Percentiles rank a stretch among this genome's conserved stretches.
Evolutionary conservation across 805 yeast genomes (phyloP).

Genomic region (Scheffersomyces spartinae): DNA sequence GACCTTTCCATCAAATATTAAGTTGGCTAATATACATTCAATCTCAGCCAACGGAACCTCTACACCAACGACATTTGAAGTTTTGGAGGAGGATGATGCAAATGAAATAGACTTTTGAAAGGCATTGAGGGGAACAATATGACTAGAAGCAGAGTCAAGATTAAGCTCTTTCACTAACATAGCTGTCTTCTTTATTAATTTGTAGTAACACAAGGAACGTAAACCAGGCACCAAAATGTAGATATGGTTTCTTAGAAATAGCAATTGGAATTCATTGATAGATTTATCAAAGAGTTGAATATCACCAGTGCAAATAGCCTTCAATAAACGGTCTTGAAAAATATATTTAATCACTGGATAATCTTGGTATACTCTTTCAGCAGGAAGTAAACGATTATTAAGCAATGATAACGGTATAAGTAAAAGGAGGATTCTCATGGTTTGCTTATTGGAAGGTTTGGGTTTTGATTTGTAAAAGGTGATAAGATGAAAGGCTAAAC

Average conservation of each 20-base stretch:
- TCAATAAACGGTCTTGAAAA: slow-evolving; percentile 36
- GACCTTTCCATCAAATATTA: slow-evolving; percentile 47
- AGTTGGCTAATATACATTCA: slow-evolving; percentile 59
- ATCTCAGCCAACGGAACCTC: slow-evolving; percentile 40
- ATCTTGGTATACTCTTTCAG: slow-evolving; percentile 20
- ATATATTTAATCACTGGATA: slow-evolving; percentile 30
- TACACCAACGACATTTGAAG: no score
- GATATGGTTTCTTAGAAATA: slow-evolving; percentile 46
- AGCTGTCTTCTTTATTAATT: slow-evolving; percentile 33
- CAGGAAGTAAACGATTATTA: slow-evolving; percentile 37
- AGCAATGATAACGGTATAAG: slow-evolving; percentile 55
- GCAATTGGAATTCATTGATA: slow-evolving; percentile 31
- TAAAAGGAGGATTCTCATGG: slow-evolving; percentile 41
- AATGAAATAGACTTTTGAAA: no score
- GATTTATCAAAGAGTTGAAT: slow-evolving; percentile 36
- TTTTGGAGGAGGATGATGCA: no score
- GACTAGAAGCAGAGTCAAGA: slow-evolving; percentile 17
- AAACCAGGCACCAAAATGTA: slow-evolving; percentile 49
- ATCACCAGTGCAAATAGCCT: slow-evolving; percentile 44
- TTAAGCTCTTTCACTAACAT: slow-evolving; percentile 10
- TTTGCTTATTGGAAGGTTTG: slow-evolving; percentile 14
- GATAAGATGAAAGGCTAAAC: slow-evolving; percentile 33
- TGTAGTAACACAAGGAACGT: slow-evolving; percentile 37
- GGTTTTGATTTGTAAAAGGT: slow-evolving; percentile 9
- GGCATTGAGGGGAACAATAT: slow-evolving; percentile 29